Percentiles rank a stretch among this genome's conserved stretches.
Evolutionary conservation across 1,284 basidiomycete species (phyloP).

Genomic region (Ustilago crameri): DNA sequence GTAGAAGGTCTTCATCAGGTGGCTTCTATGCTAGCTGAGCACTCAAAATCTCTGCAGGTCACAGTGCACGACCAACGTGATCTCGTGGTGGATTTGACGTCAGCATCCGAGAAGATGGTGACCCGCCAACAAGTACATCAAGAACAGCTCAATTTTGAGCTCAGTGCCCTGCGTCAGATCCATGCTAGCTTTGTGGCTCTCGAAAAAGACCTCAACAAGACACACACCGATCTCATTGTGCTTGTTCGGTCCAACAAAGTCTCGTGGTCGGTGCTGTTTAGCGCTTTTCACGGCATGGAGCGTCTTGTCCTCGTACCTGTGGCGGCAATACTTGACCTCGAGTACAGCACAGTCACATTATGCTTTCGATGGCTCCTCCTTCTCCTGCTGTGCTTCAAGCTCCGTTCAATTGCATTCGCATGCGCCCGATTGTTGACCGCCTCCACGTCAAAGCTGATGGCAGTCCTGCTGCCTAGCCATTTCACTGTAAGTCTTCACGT

Average conservation of each 20-base stretch:
- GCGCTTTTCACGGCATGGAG: conserved; percentile 4
- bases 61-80: conserved; percentile 3
- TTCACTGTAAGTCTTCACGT: too few relatives aligned
- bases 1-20: background rate
- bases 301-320: conserved; percentile 8
- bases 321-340: conserved; percentile 1
- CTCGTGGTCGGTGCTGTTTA: background rate
- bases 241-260: conserved; percentile 5
- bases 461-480: too few relatives aligned
- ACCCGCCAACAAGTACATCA: conserved; percentile 6
- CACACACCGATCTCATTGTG: conserved; percentile 1
- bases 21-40: background rate
- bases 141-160: conserved; percentile 2
- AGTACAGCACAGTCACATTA: conserved; percentile 11
- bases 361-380: conserved; percentile 14
- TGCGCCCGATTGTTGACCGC: background rate
- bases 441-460: too few relatives aligned
- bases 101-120: conserved; percentile 6
- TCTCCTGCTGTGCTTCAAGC: conserved; percentile 10
- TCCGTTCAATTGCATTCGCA: too few relatives aligned
- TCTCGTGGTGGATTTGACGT: conserved; percentile 3
- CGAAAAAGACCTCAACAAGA: conserved; percentile 7
- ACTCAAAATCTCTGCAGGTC: conserved; percentile 4
- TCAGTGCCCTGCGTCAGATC: conserved; percentile 11
- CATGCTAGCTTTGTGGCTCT: conserved; percentile 1